Conservation (phyloP, 2,329 filamentous ascomycete species). For the Metarhizium rileyi region DNA sequence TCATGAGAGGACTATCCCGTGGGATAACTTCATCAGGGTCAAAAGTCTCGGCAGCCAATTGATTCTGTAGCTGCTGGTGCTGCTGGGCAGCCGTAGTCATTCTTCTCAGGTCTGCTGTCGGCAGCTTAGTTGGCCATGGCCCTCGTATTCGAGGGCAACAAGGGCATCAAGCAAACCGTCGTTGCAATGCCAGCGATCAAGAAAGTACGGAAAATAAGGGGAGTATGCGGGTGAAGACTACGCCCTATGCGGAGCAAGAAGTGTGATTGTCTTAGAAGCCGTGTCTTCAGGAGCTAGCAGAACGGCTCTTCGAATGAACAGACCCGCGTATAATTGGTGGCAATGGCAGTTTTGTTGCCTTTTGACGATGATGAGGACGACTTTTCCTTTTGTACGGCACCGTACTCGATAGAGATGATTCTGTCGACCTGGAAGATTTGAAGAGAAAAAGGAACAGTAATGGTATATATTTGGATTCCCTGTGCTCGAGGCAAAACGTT, state of each 20-base stretch:
- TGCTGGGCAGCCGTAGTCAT: conserved; percentile 31
- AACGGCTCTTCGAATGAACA: background rate
- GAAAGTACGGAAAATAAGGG: background rate
- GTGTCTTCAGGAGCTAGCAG: background rate
- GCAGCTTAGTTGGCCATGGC: conserved; percentile 26
- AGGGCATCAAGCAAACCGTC: conserved; percentile 8
- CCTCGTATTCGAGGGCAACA: conserved; percentile 9
- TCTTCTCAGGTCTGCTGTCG: conserved; percentile 20
- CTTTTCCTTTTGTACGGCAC: background rate
- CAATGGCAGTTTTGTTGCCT: background rate
- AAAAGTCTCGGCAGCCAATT: conserved; percentile 25
- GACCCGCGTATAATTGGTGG: background rate
- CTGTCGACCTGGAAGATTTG: background rate
- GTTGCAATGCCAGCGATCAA: background rate
- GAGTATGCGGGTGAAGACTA: background rate
- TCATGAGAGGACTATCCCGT: conserved; percentile 31
- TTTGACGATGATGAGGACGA: background rate
- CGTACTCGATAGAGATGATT: background rate
- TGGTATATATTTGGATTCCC: background rate
- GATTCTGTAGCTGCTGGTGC: conserved; percentile 20
- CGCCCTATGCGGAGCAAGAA: background rate
- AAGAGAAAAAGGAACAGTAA: background rate
- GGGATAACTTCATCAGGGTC: conserved; percentile 34
- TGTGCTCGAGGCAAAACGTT: background rate
- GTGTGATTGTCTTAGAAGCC: background rate